Percentiles rank a stretch among this genome's conserved stretches.
Evolutionary conservation across 2,329 filamentous ascomycete genomes (phyloP).

Genomic region (Claviceps purpurea): DNA sequence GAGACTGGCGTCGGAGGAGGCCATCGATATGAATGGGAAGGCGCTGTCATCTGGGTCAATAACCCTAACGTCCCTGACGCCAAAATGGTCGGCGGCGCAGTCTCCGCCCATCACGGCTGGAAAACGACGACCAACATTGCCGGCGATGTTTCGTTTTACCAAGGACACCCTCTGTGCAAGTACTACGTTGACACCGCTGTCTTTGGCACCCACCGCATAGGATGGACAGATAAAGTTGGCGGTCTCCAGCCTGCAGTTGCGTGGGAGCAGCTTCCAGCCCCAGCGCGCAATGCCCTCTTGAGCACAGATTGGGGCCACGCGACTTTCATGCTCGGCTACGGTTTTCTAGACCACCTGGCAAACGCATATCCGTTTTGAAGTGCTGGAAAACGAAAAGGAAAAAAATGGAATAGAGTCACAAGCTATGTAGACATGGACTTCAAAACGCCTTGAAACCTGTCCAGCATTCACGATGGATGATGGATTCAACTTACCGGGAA

Average conservation of each 20-base stretch:
- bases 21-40: neutral
- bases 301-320: neutral
- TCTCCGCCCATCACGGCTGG: neutral
- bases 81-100: neutral
- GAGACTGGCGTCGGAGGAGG: neutral
- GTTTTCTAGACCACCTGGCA: neutral
- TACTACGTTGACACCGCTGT: neutral
- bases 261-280: neutral
- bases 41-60: neutral
- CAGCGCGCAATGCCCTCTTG: neutral
- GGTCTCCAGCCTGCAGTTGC: neutral
- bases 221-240: neutral
- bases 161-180: neutral
- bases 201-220: neutral
- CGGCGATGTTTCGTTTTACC: neutral
- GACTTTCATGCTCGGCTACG: neutral
- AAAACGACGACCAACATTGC: neutral
- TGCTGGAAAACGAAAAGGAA: neutral
- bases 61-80: accelerated
- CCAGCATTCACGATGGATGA: too few species aligned
- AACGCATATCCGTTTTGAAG: neutral
- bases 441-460: too few species aligned
- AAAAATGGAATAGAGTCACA: neutral
- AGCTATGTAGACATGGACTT: too few species aligned
- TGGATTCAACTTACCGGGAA: too few species aligned